A percentile compares a stretch with the other conserved stretches of the same genome.
phyloP scores from a whole-genome alignment of 225 moss, liverwort and hornwort genomes.

The Neckera pumila region DNA sequence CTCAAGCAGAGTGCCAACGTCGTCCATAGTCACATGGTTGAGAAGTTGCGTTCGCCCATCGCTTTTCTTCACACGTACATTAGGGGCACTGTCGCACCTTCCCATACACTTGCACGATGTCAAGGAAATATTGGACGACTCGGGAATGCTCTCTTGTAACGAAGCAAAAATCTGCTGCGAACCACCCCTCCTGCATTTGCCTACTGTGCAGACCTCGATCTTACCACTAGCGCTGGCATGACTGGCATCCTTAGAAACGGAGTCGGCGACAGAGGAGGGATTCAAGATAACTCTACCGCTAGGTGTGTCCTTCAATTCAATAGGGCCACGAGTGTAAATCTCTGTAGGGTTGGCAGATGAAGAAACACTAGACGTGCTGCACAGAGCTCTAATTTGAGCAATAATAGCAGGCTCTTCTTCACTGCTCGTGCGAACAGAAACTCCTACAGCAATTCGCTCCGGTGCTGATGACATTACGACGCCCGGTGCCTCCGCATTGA shows the following conservation, averaged over 20 bases:
- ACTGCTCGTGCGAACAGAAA: background rate
- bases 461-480: background rate
- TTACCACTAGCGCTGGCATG: background rate
- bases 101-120: conserved; percentile 57
- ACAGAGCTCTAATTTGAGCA: conserved; percentile 31
- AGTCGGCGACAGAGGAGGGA: background rate
- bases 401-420: conserved; percentile 27
- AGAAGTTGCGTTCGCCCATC: conserved; percentile 20
- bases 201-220: conserved; percentile 42
- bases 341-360: background rate
- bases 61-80: conserved; percentile 20
- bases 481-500: background rate
- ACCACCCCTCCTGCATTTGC: conserved; percentile 35
- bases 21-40: conserved; percentile 18
- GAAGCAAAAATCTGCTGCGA: conserved; percentile 28
- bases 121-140: conserved; percentile 11
- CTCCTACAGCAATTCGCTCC: background rate
- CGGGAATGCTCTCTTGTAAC: conserved; percentile 16
- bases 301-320: conserved; percentile 6
- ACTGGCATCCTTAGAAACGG: background rate
- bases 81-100: conserved; percentile 44
- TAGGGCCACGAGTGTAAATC: conserved; percentile 1
- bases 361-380: conserved; percentile 4
- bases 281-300: conserved; percentile 4
- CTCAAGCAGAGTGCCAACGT: conserved; percentile 26